These are phyloP conservation scores for Globisporangium parvum DNA, from an alignment of 352 stramenopile species.

Conservation along the genomic window DNA sequence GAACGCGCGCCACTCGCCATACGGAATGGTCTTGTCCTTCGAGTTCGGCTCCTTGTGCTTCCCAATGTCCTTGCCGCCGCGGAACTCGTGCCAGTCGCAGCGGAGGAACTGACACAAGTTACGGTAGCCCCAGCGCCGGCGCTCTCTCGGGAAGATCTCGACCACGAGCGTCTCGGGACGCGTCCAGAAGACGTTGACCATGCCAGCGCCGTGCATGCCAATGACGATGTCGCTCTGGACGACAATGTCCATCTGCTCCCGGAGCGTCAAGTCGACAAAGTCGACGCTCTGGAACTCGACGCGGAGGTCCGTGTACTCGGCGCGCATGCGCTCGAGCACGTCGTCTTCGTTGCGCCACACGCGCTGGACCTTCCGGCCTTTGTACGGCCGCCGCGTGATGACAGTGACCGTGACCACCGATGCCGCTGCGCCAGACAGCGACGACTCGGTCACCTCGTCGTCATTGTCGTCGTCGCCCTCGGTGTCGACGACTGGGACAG, in stretches of 20 bases:
- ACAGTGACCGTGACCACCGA: constrained; percentile 15
- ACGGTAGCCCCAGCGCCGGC: constrained; percentile 23
- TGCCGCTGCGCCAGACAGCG: background rate
- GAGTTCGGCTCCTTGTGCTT: constrained; percentile 31
- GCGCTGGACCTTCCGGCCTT: constrained; percentile 17
- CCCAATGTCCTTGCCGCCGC: constrained; percentile 28
- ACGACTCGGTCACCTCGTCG: background rate
- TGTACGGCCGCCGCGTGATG: constrained; percentile 17
- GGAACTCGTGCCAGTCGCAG: constrained; percentile 31
- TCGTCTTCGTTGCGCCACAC: constrained; percentile 25
- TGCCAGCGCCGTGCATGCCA: constrained; percentile 36
- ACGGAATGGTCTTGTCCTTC: constrained; percentile 44
- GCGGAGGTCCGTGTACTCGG: constrained; percentile 16
- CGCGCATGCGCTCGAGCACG: constrained; percentile 16
- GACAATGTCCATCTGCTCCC: constrained; percentile 25
- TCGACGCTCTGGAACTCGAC: constrained; percentile 25
- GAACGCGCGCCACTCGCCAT: constrained; percentile 47
- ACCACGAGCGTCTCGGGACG: constrained; percentile 23
- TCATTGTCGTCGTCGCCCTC: constrained; percentile 4
- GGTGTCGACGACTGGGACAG: background rate
- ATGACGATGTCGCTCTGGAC: constrained; percentile 29
- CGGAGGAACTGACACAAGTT: constrained; percentile 30
- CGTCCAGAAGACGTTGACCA: constrained; percentile 31
- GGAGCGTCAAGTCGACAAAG: constrained; percentile 21
- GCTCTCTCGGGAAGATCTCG: constrained; percentile 27